Evolutionary conservation across 1,139 yeast genomes (phyloP).

Genomic region (Candida gigantensis): DNA sequence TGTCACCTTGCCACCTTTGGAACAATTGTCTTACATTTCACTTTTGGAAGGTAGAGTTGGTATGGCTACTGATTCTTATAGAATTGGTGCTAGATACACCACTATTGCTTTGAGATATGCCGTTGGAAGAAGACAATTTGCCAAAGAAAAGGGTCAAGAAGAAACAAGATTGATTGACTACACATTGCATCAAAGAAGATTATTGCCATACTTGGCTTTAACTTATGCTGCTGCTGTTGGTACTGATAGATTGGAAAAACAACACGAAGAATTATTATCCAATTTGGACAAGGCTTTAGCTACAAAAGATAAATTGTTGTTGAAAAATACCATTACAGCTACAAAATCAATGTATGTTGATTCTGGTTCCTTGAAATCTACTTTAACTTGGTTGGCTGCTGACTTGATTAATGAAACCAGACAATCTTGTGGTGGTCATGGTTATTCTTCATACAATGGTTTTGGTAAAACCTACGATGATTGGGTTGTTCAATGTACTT

Average conservation of each 20-base stretch:
- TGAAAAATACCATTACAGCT: constrained; percentile 54
- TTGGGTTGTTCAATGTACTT: constrained; percentile 95
- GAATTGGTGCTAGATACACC: constrained; percentile 75
- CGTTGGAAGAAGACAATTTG: constrained; percentile 86
- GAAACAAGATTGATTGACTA: constrained; percentile 78
- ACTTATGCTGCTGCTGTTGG: constrained; percentile 79
- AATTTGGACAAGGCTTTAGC: constrained; percentile 57
- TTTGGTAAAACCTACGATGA: constrained; percentile 87
- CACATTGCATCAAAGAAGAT: constrained; percentile 83
- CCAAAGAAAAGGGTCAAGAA: constrained; percentile 32
- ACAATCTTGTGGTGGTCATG: constrained; percentile 98
- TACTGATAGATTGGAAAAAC: constrained; percentile 62
- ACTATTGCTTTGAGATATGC: constrained; percentile 89
- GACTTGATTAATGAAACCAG: constrained; percentile 82
- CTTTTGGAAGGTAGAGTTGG: constrained; percentile 84
- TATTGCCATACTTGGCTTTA: constrained; percentile 77
- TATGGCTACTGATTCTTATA: constrained; percentile 84
- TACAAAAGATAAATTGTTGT: constrained; percentile 41
- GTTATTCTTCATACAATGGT: constrained; percentile 86
- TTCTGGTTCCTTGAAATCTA: constrained; percentile 87
- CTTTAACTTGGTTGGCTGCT: constrained; percentile 85
- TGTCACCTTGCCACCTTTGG: constrained; percentile 76
- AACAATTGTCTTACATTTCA: constrained; percentile 86
- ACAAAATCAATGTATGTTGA: constrained; percentile 80
- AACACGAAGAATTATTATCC: constrained; percentile 52